Conservation (phyloP, 1,139 yeast genomes). For the Pneumocystis wakefieldiae region DNA sequence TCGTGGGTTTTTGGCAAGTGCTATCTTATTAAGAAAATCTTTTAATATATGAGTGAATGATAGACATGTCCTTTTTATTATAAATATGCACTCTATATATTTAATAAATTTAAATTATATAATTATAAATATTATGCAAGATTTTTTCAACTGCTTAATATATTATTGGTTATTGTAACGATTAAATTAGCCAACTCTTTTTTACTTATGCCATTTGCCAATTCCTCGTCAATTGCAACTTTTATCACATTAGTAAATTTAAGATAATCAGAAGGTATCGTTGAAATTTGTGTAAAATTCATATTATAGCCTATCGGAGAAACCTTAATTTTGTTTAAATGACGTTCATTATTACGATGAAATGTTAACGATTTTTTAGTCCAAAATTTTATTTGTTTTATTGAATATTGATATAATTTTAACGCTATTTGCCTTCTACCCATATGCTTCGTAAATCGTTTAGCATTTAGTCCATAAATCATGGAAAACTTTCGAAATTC, state of each 20-base stretch:
- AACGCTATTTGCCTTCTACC: neutral
- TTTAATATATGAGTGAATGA: too few species aligned
- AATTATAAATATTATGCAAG: too few species aligned
- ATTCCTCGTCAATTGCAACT: neutral
- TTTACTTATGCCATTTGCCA: neutral
- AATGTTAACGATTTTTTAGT: neutral
- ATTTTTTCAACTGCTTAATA: neutral
- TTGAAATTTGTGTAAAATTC: neutral
- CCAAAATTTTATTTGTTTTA: neutral
- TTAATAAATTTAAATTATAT: too few species aligned
- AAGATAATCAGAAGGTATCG: neutral
- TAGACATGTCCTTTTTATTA: neutral
- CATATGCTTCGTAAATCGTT: neutral
- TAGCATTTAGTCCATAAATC: neutral
- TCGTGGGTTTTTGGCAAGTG: neutral
- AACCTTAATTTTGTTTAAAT: neutral
- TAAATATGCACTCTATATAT: neutral
- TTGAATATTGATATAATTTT: neutral
- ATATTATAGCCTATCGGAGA: neutral
- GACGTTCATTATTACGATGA: neutral
- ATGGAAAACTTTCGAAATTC: neutral
- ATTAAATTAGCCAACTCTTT: neutral
- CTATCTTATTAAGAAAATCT: too few species aligned
- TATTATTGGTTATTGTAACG: neutral
- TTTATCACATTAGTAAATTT: neutral